These are phyloP conservation scores for Vigna unguiculata DNA, from an alignment of 306 rosid genomes.

Conservation along the genomic window DNA sequence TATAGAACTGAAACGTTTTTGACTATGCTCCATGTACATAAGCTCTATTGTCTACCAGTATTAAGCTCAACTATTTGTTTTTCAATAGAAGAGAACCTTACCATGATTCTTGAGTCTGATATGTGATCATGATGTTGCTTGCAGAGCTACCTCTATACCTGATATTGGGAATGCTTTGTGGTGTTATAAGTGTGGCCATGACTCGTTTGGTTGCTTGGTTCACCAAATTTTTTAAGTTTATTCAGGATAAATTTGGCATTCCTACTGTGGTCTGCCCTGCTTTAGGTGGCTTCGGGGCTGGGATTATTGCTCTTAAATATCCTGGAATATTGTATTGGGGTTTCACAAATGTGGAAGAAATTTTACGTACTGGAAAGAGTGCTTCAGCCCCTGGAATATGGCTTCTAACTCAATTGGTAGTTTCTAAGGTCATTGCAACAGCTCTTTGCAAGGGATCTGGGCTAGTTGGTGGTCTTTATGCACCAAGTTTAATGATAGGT, in stretches of 20 bases:
- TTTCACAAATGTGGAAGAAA: constrained; percentile 98
- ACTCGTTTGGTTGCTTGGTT: constrained; percentile 91
- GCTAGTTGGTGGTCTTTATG: constrained; percentile 97
- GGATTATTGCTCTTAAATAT: constrained; percentile 95
- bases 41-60: neutral
- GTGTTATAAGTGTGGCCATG: constrained; percentile 90
- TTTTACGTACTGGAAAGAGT: constrained; percentile 87
- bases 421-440: constrained; percentile 93
- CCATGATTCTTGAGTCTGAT: constrained; percentile 40
- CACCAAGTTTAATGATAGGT: constrained; percentile 99
- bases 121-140: constrained; percentile 48
- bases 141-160: constrained; percentile 96
- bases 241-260: constrained; percentile 85
- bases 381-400: constrained; percentile 99
- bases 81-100: constrained; percentile 2
- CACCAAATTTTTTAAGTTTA: constrained; percentile 65
- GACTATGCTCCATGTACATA: neutral
- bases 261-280: constrained; percentile 95
- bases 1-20: neutral
- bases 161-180: constrained; percentile 99
- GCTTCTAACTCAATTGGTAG: constrained; percentile 84
- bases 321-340: constrained; percentile 99
- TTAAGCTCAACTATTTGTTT: neutral
- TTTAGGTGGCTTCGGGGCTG: constrained; percentile 96
- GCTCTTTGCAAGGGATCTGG: constrained; percentile 99